Evolutionary conservation across 225 moss, liverwort and hornwort species (phyloP), one percentile per base, ranked within the genome.

Genomic region (Pseudoscleropodium purum): DNA sequence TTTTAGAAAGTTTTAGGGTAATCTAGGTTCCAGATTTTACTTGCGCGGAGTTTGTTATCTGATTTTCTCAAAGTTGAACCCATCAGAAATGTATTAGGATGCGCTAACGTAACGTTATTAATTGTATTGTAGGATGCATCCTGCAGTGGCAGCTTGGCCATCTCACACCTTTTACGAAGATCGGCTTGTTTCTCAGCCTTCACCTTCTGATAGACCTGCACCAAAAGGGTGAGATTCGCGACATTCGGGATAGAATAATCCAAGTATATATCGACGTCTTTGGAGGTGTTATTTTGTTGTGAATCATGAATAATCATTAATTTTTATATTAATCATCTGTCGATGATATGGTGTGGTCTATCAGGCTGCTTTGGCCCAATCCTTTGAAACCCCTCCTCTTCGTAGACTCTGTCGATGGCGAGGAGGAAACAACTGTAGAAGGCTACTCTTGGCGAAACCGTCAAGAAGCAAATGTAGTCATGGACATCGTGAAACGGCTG

Each of bases 371-470:
- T 47, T 98, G 96, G 96, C 98, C 96, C 88, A 95, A 96, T 89
- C 92, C 91, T 79, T 90, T 91, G 86, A 96, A 95, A 89, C 98
- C 98, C 79, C 94, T 97, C 63, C 89, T 95, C 76, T 97, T 96
- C 83, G 89, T 97, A 56, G 94, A 98, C 54, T 95, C 91, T 85
- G 84, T 93, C 61, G 88, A 92, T 92, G 97, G 96, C 60, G 85
- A 93, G 88, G 98, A 98, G 90, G 95, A 98, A 92, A 94, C 93
- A 62, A 93, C 94, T 85, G 75, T 93, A 62, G 91, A 96, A 60
- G 97, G 98, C 65, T 96, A 91, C 85, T 98, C 98, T 77, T 98
- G 95, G 95, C 97, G 94, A 82, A 98, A 98, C 87, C 96, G 83
- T 65, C 85, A 73, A 81, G 98, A 98, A 89, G 98, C 96, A 60